Evolutionary conservation across 2,329 filamentous ascomycete species (phyloP).

Genomic region (Alternaria arborescens): DNA sequence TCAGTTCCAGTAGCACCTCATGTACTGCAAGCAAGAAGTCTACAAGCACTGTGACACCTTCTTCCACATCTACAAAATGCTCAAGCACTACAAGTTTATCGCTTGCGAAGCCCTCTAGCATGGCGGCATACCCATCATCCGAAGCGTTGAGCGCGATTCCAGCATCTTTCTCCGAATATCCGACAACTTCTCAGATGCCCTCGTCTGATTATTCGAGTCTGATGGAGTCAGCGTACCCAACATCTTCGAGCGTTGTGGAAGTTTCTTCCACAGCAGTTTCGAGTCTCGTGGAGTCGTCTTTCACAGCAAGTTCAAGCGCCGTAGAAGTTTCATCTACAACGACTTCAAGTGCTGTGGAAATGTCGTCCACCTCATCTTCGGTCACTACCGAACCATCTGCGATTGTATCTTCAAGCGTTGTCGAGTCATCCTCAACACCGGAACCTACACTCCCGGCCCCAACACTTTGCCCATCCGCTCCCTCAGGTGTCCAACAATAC

Average conservation of each 20-base stretch:
- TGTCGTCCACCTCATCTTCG: background rate
- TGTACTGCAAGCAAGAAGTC: slow-evolving; percentile 2
- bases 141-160: background rate
- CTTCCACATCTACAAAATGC: background rate
- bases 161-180: background rate
- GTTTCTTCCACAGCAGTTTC: background rate
- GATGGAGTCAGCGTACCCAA: background rate
- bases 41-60: background rate
- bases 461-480: background rate
- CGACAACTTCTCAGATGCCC: background rate
- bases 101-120: background rate
- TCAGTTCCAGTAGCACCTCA: background rate
- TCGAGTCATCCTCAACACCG: background rate
- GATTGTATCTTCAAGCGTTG: accelerated
- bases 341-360: background rate
- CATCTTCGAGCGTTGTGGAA: background rate
- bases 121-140: background rate
- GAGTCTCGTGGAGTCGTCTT: background rate
- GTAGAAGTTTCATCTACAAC: background rate
- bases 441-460: background rate
- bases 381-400: background rate
- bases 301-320: background rate
- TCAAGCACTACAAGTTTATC: background rate
- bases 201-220: background rate
- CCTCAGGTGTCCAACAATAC: background rate